Evolutionary conservation across 78 protist genomes (phyloP), one percentile per base, ranked within the genome.

Genomic region (Tieghemostelium lacteum): DNA sequence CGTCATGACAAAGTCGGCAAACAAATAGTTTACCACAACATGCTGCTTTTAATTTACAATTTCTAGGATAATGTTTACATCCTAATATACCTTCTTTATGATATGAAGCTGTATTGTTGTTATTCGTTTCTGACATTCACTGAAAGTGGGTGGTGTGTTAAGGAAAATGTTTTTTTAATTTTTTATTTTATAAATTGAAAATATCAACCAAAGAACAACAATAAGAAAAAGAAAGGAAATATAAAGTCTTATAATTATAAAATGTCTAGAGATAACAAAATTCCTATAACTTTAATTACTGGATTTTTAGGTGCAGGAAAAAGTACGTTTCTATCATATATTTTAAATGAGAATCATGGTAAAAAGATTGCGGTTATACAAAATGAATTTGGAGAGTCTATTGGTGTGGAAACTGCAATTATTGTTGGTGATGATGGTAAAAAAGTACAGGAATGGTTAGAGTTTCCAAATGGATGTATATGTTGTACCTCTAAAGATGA

Each of bases 391-490:
- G 94, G 94, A 0, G 57, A 69, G n/a, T 86, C 62, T 0, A 91
- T 91, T 69, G 89, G 86, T 40, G 71, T 91, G 19, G 94, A 91
- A n/a, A 85, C 87, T 40, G 94, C 94, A 10, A 91, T 91, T 88
- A 71, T 91, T 55, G 73, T 42, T 24, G 91, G 75, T 58, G 52
- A 64, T 64, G 88, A 80, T 65, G 94, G 86, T 28, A 31, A 31
- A 24, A 57, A 76, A 65, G 89, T 86, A 26, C 78, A 85, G 26
- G 96, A 94, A 65, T 55, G 92, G 73, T 52, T 91, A 69, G 96
- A 94, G 75, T 65, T 94, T 36, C 77, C 85, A 50, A 94, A 94
- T 83, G 97, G 97, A 1, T 95, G 97, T 63, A 64, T 95, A 28
- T 95, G 97, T 74, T 95, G 97, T 80, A 77, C 97, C 22, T 87